These are phyloP conservation scores for Bacterosira constricta DNA, from an alignment of 108 stramenopile genomes.

Conservation along the genomic window DNA sequence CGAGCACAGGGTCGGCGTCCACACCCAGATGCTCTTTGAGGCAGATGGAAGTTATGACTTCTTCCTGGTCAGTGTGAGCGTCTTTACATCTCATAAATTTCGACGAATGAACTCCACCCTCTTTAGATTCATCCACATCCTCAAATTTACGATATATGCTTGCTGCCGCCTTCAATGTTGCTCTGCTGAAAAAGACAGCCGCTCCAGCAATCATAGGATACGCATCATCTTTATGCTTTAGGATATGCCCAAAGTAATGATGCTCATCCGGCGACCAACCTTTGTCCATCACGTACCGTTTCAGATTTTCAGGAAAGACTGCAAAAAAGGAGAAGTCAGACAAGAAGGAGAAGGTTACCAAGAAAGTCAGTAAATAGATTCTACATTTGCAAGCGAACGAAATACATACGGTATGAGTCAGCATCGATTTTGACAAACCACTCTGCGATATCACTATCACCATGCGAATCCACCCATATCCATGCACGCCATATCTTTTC, in stretches of 20 bases:
- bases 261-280: slow-evolving; percentile 25
- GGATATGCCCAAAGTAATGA: slow-evolving; percentile 43
- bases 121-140: not conserved
- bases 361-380: no score
- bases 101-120: not conserved
- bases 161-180: slow-evolving; percentile 25
- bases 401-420: slow-evolving; percentile 33
- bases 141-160: slow-evolving; percentile 22
- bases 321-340: no score
- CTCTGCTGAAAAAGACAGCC: slow-evolving; percentile 30
- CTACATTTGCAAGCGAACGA: no score
- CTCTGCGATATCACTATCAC: slow-evolving; percentile 30
- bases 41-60: slow-evolving; percentile 34
- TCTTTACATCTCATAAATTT: slow-evolving; percentile 13
- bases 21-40: slow-evolving; percentile 31
- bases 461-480: slow-evolving; percentile 33
- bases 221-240: slow-evolving; percentile 16
- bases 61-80: slow-evolving; percentile 23
- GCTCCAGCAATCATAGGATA: slow-evolving; percentile 30
- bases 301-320: slow-evolving; percentile 42
- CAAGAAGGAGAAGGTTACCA: no score
- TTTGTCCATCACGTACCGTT: slow-evolving; percentile 27
- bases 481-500: slow-evolving; percentile 45
- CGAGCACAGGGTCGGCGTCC: slow-evolving; percentile 20
- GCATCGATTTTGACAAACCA: slow-evolving; percentile 47